Evolutionary conservation across 179 eudicot genomes (phyloP), one percentile per base, ranked within the genome.

Genomic region (Patellifolia procumbens): DNA sequence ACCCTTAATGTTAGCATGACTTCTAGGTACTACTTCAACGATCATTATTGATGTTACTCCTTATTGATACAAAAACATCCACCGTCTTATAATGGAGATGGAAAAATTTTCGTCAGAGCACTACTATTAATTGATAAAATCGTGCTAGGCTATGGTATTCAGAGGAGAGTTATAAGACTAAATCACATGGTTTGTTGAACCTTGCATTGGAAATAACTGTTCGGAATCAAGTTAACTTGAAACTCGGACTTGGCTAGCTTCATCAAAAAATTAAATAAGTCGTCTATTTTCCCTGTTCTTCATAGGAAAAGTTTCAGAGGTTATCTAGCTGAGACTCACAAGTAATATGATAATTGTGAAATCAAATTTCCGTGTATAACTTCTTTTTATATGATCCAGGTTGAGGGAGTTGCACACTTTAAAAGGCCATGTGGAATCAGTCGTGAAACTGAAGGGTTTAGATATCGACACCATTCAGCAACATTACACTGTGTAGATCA

Each of bases 361-460:
- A 13, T 58, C 4, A 8, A 26, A n/a, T 24, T 7, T 56, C 5
- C n/a, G n/a, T 48, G 24, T 39, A 20, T 16, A 39, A 20, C 1
- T 10, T 2, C 15, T 15, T 10, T 48, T 49, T 48, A 37, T 28
- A 35, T 24, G 52, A 28, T 78, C 70, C 84, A 85, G 88, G 88
- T 78, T 85, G 58, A 74, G 88, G 66, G 88, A 85, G 81, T 68
- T 85, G 31, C 88, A 83, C 63, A 85, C 88, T 24, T 43, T 85
- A 75, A 85, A 85, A 73, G 86, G 85, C n/a, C 88, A 85, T 24
- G 86, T 83, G 2, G 88, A 85, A 58, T 85, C 88, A 0, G 88
- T 83, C 24, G 86, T 83, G 76, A 85, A 85, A 56, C 86, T 85
- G 58, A 85, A 85, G 70, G 86, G 86, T 2, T 35, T 85, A 31